Percentiles rank a stretch among this genome's conserved stretches.
Conservation (phyloP, 2,329 filamentous ascomycete genomes). For the Sporothrix humicola region DNA sequence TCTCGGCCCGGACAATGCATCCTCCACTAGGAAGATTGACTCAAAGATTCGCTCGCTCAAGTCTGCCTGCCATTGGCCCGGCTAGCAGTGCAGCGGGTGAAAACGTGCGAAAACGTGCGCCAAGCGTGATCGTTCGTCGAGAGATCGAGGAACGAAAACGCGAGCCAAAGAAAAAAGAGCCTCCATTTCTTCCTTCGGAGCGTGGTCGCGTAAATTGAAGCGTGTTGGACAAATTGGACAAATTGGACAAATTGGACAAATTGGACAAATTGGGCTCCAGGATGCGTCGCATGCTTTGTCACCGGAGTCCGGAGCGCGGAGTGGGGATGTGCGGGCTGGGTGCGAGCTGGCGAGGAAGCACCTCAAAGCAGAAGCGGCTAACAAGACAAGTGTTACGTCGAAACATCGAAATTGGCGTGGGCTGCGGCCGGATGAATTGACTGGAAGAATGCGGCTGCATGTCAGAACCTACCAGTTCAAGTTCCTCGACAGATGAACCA, state of each 20-base stretch:
- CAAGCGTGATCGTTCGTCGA: not conserved
- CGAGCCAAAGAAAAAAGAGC: not conserved
- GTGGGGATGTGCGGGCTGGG: constrained; percentile 36
- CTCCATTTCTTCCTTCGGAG: not conserved
- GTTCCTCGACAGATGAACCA: not conserved
- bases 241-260: not conserved
- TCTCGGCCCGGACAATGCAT: not conserved
- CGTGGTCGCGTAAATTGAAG: not conserved
- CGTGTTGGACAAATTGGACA: not conserved
- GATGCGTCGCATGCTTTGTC: constrained; percentile 27
- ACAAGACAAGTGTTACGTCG: too few species aligned
- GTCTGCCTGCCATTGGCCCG: constrained; percentile 10
- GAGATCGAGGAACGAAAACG: not conserved
- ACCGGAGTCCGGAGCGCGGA: constrained; percentile 36
- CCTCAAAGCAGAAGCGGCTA: not conserved
- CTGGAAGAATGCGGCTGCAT: not conserved
- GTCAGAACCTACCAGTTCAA: not conserved
- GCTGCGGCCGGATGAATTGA: too few species aligned
- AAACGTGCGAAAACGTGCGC: constrained; percentile 7
- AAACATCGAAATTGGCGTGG: too few species aligned
- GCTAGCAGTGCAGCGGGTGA: not conserved
- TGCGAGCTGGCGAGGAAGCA: not conserved
- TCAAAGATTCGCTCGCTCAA: too few species aligned
- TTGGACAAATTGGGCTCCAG: not conserved
- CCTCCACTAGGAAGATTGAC: not conserved